These are phyloP conservation scores for Tarenaya hassleriana DNA, from an alignment of 345 rosid species.

Conservation along the genomic window DNA sequence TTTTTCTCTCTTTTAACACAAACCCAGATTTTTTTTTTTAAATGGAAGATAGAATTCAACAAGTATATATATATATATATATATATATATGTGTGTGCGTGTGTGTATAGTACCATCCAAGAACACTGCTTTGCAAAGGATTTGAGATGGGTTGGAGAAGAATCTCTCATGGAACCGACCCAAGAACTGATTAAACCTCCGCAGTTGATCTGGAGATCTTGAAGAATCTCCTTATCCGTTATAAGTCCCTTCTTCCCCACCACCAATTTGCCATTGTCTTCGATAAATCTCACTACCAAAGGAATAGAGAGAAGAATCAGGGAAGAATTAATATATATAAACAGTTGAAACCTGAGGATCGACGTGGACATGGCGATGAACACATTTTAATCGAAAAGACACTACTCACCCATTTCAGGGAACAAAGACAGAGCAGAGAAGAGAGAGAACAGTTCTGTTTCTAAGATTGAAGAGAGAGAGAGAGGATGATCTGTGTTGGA, in stretches of 20 bases:
- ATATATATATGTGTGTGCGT: no score
- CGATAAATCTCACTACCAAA: slow-evolving; percentile 33
- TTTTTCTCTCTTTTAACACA: slow-evolving; percentile 21
- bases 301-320: no score
- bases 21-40: slow-evolving; percentile 30
- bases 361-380: no score
- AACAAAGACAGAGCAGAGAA: no score
- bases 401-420: no score
- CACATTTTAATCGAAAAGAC: no score
- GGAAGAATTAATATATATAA: not conserved
- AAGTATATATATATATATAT: no score
- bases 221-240: slow-evolving; percentile 34
- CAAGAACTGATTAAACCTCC: slow-evolving; percentile 40
- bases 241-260: slow-evolving; percentile 45
- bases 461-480: slow-evolving; percentile 11
- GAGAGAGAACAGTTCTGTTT: no score
- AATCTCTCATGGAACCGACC: slow-evolving; percentile 86
- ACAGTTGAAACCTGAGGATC: no score
- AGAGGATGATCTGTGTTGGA: slow-evolving; percentile 18
- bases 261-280: slow-evolving; percentile 30
- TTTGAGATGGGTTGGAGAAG: slow-evolving; percentile 72
- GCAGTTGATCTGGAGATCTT: no score
- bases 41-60: slow-evolving; percentile 45
- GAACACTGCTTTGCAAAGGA: slow-evolving; percentile 25
- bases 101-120: slow-evolving; percentile 35